phyloP scores from a whole-genome alignment of 1,284 basidiomycete genomes.

The Calocybe gambosa region DNA sequence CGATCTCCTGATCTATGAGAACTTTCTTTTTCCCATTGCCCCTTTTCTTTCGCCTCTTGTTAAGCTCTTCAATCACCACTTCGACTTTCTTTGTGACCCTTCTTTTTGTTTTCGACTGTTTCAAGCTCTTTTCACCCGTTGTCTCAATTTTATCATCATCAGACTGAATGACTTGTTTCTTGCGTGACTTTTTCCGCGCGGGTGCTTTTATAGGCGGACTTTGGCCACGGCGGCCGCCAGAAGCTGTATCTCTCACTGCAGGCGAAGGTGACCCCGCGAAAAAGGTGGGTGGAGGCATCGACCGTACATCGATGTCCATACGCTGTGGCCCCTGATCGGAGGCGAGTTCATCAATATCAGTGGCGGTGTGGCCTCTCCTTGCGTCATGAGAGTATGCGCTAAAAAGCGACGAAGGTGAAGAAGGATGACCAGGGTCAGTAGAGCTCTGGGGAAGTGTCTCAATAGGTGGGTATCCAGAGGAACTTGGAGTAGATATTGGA shows the following conservation, averaged over 20 bases:
- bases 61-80: slow-evolving; percentile 19
- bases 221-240: slow-evolving; percentile 8
- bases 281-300: slow-evolving; percentile 28
- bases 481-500: slow-evolving; percentile 21
- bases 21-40: slow-evolving; percentile 19
- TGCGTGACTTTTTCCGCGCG: slow-evolving; percentile 21
- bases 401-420: slow-evolving; percentile 26
- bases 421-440: slow-evolving; percentile 15
- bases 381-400: slow-evolving; percentile 10
- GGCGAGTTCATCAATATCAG: slow-evolving; percentile 18
- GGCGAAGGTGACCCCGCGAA: slow-evolving; percentile 31
- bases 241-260: not conserved
- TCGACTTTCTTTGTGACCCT: slow-evolving; percentile 16
- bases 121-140: slow-evolving; percentile 14
- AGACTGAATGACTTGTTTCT: slow-evolving; percentile 17
- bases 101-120: slow-evolving; percentile 17
- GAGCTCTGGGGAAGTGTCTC: slow-evolving; percentile 23
- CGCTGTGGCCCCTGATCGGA: slow-evolving; percentile 11
- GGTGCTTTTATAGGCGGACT: slow-evolving; percentile 7
- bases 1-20: slow-evolving; percentile 29
- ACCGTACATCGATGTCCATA: slow-evolving; percentile 9
- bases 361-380: slow-evolving; percentile 3
- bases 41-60: slow-evolving; percentile 16
- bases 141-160: slow-evolving; percentile 13
- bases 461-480: slow-evolving; percentile 26